Evolutionary conservation across 441 rosid species (phyloP).

Genomic region (Populus hybrid): DNA sequence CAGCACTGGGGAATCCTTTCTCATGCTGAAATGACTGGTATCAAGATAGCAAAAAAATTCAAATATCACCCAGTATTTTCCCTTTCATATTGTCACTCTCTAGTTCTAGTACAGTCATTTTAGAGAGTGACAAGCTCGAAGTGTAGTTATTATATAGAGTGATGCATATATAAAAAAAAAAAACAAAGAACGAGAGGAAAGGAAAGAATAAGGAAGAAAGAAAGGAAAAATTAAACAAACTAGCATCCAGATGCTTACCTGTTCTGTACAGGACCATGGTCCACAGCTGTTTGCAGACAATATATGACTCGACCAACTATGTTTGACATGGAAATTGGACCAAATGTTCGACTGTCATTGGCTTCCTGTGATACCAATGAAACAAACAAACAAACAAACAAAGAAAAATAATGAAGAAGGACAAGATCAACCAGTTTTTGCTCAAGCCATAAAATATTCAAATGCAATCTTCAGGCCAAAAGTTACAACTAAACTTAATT

Average conservation of each 20-base stretch:
- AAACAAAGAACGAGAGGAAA: not conserved
- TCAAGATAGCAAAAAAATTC: not conserved
- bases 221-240: not conserved
- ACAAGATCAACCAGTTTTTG: constrained; percentile 1
- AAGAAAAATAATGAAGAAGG: not conserved
- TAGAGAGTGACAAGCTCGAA: too few relatives aligned
- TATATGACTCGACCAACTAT: constrained; percentile 86
- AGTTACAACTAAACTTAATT: not conserved
- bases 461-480: not conserved
- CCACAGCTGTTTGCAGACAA: constrained; percentile 73
- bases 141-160: too few relatives aligned
- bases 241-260: constrained; percentile 44
- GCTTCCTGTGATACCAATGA: constrained; percentile 55
- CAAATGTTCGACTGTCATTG: constrained; percentile 78
- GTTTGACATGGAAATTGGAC: constrained; percentile 70
- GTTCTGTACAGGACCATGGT: constrained; percentile 88
- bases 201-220: not conserved
- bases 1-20: constrained; percentile 66
- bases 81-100: not conserved
- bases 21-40: constrained; percentile 59
- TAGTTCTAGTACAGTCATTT: not conserved
- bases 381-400: not conserved
- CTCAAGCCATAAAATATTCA: not conserved
- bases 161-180: too few relatives aligned
- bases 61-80: not conserved